Evolutionary conservation across 2,329 filamentous ascomycete genomes (phyloP), one percentile per base, ranked within the genome.

Genomic region (Zymoseptoria brevis): DNA sequence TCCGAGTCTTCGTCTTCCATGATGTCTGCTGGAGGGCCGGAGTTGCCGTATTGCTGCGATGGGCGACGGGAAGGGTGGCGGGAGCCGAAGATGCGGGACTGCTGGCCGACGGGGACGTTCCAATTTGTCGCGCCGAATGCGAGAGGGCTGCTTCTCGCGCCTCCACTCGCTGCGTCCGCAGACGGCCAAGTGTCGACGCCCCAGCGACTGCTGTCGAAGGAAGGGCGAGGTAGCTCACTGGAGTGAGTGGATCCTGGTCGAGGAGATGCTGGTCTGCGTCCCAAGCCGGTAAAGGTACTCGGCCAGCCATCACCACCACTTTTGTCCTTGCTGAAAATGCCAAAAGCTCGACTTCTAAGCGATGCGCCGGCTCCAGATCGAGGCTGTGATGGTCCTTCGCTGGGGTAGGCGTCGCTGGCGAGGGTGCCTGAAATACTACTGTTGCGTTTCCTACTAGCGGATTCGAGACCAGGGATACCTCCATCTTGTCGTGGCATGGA

Each of bases 31-130:
- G 81, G 77, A 16, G 85, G 73, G 61, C 83, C 83, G 1, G 88
- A 86, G 1, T 88, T 90, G 11, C 88, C 89, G 66, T 85, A 82
- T 63, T 94, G 89, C 7, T 90, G 79, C 0, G 90, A 96, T 13
- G 89, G 89, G 41, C 92, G 83, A 54, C 92, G 83, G 35, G 91
- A 96, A 7, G 87, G 86, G 67, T 85, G 88, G 48, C 88, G 79
- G 4, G 89, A 88, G n/a, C 71, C 70, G 59, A 67, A 72, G 16
- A 68, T 58, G n/a, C 70, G 64, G 24, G 65, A 65, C 30, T 67
- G 65, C 51, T 63, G 60, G 13, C 59, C 87, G 87, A 94, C 1
- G 87, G 74, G 57, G 61, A 67, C 9, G 76, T 67, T 72, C 80
- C 75, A 68, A 64, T 73, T 58, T 71, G 53, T 41, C 19, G 71